Percentiles rank a stretch among this genome's conserved stretches.
Conservation (phyloP, 805 yeast genomes). For the Cyberlindnera xishuangbannaensis region DNA sequence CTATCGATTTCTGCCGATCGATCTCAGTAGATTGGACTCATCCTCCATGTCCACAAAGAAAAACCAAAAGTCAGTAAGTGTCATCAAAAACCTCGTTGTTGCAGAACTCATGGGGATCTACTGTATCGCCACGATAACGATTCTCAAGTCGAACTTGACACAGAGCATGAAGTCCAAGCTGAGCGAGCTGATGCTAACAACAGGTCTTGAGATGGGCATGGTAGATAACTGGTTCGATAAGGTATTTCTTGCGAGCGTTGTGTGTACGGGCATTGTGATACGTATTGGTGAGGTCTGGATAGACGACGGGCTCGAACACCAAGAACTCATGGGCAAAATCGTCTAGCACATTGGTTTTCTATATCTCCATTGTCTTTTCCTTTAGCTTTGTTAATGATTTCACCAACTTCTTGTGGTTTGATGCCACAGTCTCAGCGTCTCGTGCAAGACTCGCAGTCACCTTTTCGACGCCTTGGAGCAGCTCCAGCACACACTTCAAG, state of each 20-base stretch:
- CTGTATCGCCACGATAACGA: conserved; percentile 33
- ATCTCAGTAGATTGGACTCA: conserved; percentile 23
- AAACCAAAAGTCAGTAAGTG: conserved; percentile 26
- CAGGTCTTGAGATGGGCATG: conserved; percentile 13
- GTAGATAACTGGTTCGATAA: conserved; percentile 39
- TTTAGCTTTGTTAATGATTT: not conserved
- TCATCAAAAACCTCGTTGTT: conserved; percentile 33
- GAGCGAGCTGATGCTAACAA: conserved; percentile 26
- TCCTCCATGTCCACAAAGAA: conserved; percentile 1
- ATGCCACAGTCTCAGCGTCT: not conserved
- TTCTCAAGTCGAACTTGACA: conserved; percentile 35
- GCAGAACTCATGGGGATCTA: conserved; percentile 35
- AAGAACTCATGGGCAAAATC: conserved; percentile 9
- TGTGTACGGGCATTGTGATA: conserved; percentile 23
- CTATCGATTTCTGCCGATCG: conserved; percentile 31
- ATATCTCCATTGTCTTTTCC: not conserved
- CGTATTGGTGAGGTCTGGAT: conserved; percentile 17
- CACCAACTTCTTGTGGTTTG: not conserved
- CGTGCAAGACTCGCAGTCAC: not conserved
- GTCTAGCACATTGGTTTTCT: conserved; percentile 1
- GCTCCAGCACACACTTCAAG: no score
- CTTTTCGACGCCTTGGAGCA: not conserved
- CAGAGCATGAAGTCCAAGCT: conserved; percentile 28
- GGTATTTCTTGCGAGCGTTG: conserved; percentile 28
- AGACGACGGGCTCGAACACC: conserved; percentile 22